A percentile compares a stretch with the other conserved stretches of the same genome.
phyloP scores from a whole-genome alignment of 108 stramenopile genomes.

The Aurantiochytrium sp. region DNA sequence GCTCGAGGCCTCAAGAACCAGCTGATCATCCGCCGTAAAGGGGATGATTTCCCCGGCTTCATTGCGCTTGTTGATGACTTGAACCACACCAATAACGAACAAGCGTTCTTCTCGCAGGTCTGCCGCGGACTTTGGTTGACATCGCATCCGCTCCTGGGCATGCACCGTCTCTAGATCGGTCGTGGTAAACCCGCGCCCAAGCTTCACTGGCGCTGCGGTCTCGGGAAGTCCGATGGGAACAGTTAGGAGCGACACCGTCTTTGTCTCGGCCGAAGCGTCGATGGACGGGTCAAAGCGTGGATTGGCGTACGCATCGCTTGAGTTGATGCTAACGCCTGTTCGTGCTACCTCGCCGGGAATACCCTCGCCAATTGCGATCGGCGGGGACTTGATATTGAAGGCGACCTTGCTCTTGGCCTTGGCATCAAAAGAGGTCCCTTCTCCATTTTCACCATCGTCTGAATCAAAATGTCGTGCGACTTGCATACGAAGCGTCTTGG shows the following conservation, averaged over 20 bases:
- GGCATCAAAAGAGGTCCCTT: too few species aligned
- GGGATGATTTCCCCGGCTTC: background rate
- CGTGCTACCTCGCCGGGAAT: background rate
- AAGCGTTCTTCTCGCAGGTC: background rate
- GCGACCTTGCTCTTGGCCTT: too few species aligned
- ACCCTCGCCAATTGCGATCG: background rate
- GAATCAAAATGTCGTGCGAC: background rate
- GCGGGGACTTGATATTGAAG: background rate
- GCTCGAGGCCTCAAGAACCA: background rate
- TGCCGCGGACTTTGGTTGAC: background rate
- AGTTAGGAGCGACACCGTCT: conserved; percentile 40
- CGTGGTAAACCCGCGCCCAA: background rate
- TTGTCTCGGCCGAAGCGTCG: conserved; percentile 39
- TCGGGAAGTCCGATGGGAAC: conserved; percentile 28
- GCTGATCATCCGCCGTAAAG: background rate
- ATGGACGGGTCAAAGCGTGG: conserved; percentile 18
- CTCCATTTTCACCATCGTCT: background rate
- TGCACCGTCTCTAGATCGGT: background rate
- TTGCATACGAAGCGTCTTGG: background rate
- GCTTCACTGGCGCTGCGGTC: background rate
- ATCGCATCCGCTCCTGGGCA: background rate
- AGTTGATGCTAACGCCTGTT: conserved; percentile 18
- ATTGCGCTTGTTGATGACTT: conserved; percentile 23
- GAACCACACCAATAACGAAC: conserved; percentile 1
- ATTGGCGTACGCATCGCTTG: conserved; percentile 33